Evolutionary conservation across 345 rosid genomes (phyloP).

Genomic region (Hevea brasiliensis): DNA sequence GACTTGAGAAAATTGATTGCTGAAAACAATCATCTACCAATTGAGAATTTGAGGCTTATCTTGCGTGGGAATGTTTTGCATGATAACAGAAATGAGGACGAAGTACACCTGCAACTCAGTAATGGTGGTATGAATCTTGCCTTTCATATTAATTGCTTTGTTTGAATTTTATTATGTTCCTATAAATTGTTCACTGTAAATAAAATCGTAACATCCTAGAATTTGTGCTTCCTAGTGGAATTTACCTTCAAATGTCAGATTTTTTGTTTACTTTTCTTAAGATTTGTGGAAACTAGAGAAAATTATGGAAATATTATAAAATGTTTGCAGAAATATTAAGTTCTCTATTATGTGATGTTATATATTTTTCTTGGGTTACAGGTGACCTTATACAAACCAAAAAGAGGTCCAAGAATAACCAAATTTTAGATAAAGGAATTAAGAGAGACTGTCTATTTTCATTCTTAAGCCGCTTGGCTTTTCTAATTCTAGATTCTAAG

Average conservation of each 20-base stretch:
- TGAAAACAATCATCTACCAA: conserved; percentile 45
- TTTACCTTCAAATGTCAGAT: neutral
- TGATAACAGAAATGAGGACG: conserved; percentile 62
- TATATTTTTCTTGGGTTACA: neutral
- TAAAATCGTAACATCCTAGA: no score
- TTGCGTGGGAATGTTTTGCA: conserved; percentile 62
- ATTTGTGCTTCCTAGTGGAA: neutral
- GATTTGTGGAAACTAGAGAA: neutral
- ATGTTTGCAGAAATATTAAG: neutral
- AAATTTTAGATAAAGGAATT: neutral
- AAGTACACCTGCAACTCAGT: conserved; percentile 43
- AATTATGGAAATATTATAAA: neutral
- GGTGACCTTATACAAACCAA: neutral
- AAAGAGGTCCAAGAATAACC: neutral
- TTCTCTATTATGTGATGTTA: neutral
- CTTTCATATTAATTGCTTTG: neutral
- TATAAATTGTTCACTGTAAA: no score
- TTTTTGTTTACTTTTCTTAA: neutral
- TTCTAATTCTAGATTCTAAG: neutral
- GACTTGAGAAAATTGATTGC: conserved; percentile 69
- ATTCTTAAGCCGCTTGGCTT: neutral
- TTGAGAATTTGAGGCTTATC: conserved; percentile 62
- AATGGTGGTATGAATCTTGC: conserved; percentile 46
- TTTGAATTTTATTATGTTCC: neutral
- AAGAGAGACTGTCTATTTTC: neutral